A percentile compares a stretch with the other conserved stretches of the same genome.
Evolutionary conservation across 768 basidiomycete genomes (phyloP).

Genomic region (Mycena floridula): DNA sequence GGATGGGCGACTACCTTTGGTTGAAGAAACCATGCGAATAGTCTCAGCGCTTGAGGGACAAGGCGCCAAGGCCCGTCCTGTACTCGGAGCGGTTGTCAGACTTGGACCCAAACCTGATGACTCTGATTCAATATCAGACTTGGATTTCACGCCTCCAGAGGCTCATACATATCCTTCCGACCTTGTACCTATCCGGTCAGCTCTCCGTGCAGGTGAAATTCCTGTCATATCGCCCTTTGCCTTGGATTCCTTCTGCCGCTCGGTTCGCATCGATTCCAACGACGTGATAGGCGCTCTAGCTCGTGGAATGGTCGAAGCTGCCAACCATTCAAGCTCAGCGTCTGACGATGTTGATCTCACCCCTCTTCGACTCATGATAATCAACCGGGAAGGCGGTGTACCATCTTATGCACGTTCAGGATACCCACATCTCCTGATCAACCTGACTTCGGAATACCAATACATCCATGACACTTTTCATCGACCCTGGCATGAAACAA

Average conservation of each 20-base stretch:
- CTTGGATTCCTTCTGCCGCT: slow-evolving; percentile 84
- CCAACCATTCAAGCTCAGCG: slow-evolving; percentile 22
- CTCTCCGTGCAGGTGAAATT: slow-evolving; percentile 90
- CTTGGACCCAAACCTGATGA: slow-evolving; percentile 69
- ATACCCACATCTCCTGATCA: slow-evolving; percentile 92
- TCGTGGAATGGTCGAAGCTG: slow-evolving; percentile 71
- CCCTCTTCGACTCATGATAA: slow-evolving; percentile 94
- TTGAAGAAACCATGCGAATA: slow-evolving; percentile 82
- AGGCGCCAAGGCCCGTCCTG: slow-evolving; percentile 82
- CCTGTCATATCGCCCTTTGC: slow-evolving; percentile 94
- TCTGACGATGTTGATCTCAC: slow-evolving; percentile 73
- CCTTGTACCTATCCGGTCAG: slow-evolving; percentile 79
- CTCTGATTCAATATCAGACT: slow-evolving; percentile 20
- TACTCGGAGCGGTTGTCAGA: slow-evolving; percentile 81
- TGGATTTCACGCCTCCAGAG: slow-evolving; percentile 48
- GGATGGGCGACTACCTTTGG: slow-evolving; percentile 57
- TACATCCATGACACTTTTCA: slow-evolving; percentile 86
- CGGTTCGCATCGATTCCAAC: slow-evolving; percentile 80
- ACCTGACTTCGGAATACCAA: slow-evolving; percentile 79
- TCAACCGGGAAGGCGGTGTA: slow-evolving; percentile 93
- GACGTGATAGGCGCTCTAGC: slow-evolving; percentile 85
- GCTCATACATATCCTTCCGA: slow-evolving; percentile 78
- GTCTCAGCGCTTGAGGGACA: slow-evolving; percentile 78
- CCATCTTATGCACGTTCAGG: slow-evolving; percentile 96
- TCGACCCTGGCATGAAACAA: slow-evolving; percentile 62